These are phyloP conservation scores for Schrenkiella parvula DNA, from an alignment of 345 rosid species.

Conservation along the genomic window DNA sequence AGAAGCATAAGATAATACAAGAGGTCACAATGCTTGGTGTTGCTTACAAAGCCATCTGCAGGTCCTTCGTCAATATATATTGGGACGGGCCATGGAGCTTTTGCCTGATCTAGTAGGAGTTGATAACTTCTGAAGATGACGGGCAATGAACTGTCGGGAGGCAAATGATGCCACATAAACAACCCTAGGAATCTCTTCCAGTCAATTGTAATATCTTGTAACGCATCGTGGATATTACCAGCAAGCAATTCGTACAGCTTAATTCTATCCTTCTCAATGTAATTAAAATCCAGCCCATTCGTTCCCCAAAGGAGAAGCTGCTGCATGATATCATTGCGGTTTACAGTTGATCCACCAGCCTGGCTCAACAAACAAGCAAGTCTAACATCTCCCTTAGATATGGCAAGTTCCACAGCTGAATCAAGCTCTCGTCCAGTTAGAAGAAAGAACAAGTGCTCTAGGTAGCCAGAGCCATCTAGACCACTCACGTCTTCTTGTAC, in stretches of 20 bases:
- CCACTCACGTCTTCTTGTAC: constrained; percentile 86
- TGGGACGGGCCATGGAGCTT: constrained; percentile 83
- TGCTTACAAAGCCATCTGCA: constrained; percentile 37
- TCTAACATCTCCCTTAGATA: constrained; percentile 90
- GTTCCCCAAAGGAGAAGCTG: constrained; percentile 87
- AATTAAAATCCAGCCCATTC: constrained; percentile 86
- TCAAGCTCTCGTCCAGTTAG: constrained; percentile 87
- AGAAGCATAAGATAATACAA: constrained; percentile 96
- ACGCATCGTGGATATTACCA: constrained; percentile 70
- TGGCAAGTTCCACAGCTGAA: constrained; percentile 82
- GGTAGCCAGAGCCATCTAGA: constrained; percentile 67
- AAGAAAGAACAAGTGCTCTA: constrained; percentile 73
- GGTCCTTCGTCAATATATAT: constrained; percentile 89
- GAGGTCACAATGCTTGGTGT: constrained; percentile 60
- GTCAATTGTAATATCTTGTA: constrained; percentile 60
- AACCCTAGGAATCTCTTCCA: constrained; percentile 97
- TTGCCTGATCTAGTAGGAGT: constrained; percentile 54
- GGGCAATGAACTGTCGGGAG: constrained; percentile 66
- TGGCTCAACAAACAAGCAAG: constrained; percentile 94
- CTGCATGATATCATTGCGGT: constrained; percentile 58
- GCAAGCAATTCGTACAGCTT: constrained; percentile 89
- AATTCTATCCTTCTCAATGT: constrained; percentile 75
- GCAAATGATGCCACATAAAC: constrained; percentile 87
- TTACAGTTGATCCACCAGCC: constrained; percentile 84
- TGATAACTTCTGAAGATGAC: constrained; percentile 65